A percentile compares a stretch with the other conserved stretches of the same genome.
Evolutionary conservation across 192 early-diverging fungal species (phyloP).

Genomic region (Pecoramyces ruminantium): DNA sequence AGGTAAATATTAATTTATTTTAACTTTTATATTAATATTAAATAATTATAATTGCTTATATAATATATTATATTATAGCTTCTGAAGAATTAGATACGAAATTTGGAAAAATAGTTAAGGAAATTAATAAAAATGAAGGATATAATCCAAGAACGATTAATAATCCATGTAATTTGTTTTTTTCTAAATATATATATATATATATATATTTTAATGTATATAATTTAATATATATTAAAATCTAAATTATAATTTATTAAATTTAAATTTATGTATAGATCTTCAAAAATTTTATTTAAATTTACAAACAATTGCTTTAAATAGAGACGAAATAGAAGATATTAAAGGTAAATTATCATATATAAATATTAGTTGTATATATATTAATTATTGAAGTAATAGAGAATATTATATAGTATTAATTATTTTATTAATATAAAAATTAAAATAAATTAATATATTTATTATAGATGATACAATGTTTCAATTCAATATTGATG

Average conservation of each 20-base stretch:
- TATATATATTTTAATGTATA: no score
- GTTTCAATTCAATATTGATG: background rate
- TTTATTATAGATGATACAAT: background rate
- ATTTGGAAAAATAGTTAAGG: background rate
- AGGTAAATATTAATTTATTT: background rate
- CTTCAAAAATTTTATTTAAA: conserved; percentile 28
- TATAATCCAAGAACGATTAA: conserved; percentile 19
- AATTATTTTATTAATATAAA: no score
- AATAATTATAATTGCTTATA: no score
- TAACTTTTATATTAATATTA: background rate
- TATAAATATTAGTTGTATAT: no score
- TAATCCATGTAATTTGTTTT: background rate
- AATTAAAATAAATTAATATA: no score
- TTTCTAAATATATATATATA: background rate
- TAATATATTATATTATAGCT: no score
- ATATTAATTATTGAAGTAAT: no score
- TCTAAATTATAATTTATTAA: no score
- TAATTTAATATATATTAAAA: no score
- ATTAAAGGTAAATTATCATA: conserved; percentile 8
- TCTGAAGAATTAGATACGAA: background rate
- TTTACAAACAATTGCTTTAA: conserved; percentile 22
- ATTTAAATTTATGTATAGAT: conserved; percentile 4
- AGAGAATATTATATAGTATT: no score
- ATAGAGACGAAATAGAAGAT: conserved; percentile 12
- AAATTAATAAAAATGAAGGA: conserved; percentile 9